These are phyloP conservation scores for Mycena crocata DNA, from an alignment of 768 basidiomycete genomes.

Conservation along the genomic window DNA sequence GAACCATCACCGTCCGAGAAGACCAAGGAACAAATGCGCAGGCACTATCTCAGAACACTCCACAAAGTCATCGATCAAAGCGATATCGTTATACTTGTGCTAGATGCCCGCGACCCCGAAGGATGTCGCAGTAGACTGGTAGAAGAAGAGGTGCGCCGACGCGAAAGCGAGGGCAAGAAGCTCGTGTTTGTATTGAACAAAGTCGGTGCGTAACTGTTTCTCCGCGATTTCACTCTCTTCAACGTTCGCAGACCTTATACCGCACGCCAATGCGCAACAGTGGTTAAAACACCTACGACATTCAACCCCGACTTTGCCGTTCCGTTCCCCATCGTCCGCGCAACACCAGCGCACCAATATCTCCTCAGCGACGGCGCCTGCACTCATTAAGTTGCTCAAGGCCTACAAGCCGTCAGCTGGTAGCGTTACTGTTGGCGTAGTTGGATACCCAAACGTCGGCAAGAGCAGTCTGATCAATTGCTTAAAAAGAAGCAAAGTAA, in stretches of 20 bases:
- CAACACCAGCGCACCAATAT: slow-evolving; percentile 86
- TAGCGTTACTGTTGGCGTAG: slow-evolving; percentile 88
- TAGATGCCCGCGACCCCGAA: slow-evolving; percentile 96
- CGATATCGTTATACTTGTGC: slow-evolving; percentile 89
- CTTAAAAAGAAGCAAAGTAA: slow-evolving; percentile 83
- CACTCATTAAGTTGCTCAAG: slow-evolving; percentile 85
- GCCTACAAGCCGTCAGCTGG: slow-evolving; percentile 80
- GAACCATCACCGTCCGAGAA: slow-evolving; percentile 47
- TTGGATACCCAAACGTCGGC: slow-evolving; percentile 97
- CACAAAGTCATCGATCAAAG: slow-evolving; percentile 95
- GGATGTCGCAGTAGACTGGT: slow-evolving; percentile 92
- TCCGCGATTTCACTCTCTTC: neutral
- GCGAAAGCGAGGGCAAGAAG: slow-evolving; percentile 91
- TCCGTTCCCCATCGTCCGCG: slow-evolving; percentile 82
- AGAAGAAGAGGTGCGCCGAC: slow-evolving; percentile 91
- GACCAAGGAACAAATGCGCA: slow-evolving; percentile 77
- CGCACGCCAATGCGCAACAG: slow-evolving; percentile 85
- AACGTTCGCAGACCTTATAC: slow-evolving; percentile 79
- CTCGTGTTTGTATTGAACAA: slow-evolving; percentile 97
- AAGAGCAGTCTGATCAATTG: slow-evolving; percentile 96
- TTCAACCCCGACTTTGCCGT: slow-evolving; percentile 92
- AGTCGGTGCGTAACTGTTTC: slow-evolving; percentile 71
- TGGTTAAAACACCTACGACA: slow-evolving; percentile 96
- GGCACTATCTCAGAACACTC: slow-evolving; percentile 81
- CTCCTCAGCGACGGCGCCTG: slow-evolving; percentile 79